Conservation (phyloP, 306 rosid species). For the Lathyrus aphaca region DNA sequence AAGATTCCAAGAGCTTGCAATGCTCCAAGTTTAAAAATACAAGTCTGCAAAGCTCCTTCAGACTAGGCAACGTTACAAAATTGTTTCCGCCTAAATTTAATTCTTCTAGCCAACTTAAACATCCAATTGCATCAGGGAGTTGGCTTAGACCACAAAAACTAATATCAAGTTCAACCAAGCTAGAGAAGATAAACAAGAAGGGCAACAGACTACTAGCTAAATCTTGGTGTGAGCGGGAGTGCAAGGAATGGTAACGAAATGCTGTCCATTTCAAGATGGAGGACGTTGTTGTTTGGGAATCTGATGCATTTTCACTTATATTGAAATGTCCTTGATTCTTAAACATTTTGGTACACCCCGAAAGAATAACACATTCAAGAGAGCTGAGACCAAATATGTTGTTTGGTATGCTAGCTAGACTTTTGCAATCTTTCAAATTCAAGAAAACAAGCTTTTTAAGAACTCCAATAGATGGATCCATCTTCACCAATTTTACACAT, state of each 20-base stretch:
- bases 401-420: neutral
- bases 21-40: conserved; percentile 6
- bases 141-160: neutral
- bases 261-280: neutral
- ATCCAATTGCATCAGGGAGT: conserved; percentile 14
- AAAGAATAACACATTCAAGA: neutral
- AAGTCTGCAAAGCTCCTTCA: conserved; percentile 22
- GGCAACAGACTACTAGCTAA: neutral
- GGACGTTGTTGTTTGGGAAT: neutral
- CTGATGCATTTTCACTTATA: neutral
- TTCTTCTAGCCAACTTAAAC: neutral
- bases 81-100: conserved; percentile 21
- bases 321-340: neutral
- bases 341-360: neutral
- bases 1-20: neutral
- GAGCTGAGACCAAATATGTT: neutral
- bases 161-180: neutral
- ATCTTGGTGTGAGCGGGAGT: neutral
- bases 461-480: conserved; percentile 11
- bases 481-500: neutral
- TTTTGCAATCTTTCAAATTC: neutral
- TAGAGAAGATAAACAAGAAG: neutral
- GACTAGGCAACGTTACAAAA: conserved; percentile 14
- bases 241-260: neutral
- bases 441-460: neutral